Evolutionary conservation across 805 yeast genomes (phyloP).

Genomic region (Gaillardinia entomophila): DNA sequence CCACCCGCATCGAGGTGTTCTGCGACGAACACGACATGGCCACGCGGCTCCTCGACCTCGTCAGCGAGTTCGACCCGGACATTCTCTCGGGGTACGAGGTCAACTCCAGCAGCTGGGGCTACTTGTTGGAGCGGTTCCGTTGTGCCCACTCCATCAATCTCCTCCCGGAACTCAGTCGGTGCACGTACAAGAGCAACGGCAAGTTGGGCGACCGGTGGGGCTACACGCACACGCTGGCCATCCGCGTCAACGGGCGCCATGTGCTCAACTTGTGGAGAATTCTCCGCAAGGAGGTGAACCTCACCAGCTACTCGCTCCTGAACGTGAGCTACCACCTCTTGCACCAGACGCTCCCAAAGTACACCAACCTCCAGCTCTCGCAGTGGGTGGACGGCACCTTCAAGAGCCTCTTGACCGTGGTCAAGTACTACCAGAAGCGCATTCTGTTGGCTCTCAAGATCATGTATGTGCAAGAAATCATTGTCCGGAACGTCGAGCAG

Average conservation of each 20-base stretch:
- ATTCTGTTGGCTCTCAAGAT: slow-evolving; percentile 41
- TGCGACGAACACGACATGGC: slow-evolving; percentile 57
- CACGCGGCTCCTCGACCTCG: slow-evolving; percentile 46
- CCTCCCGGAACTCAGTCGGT: slow-evolving; percentile 57
- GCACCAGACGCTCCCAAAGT: slow-evolving; percentile 65
- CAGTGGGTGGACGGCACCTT: slow-evolving; percentile 32
- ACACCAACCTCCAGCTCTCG: slow-evolving; percentile 43
- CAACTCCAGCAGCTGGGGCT: slow-evolving; percentile 85
- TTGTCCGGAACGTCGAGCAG: slow-evolving; percentile 71
- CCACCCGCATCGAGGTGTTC: slow-evolving; percentile 19
- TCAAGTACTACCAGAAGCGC: slow-evolving; percentile 43
- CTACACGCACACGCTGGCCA: slow-evolving; percentile 65
- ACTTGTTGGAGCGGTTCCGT: slow-evolving; percentile 60
- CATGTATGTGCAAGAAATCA: slow-evolving; percentile 56
- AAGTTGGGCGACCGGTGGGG: slow-evolving; percentile 75
- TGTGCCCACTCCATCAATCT: slow-evolving; percentile 45
- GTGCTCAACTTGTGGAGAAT: slow-evolving; percentile 81
- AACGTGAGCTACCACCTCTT: slow-evolving; percentile 64
- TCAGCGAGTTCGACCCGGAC: slow-evolving; percentile 76
- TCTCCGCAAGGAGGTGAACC: slow-evolving; percentile 53
- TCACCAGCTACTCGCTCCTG: slow-evolving; percentile 70
- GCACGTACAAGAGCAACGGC: slow-evolving; percentile 40
- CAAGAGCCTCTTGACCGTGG: slow-evolving; percentile 25
- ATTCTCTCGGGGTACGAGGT: slow-evolving; percentile 82
- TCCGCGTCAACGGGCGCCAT: slow-evolving; percentile 74